Base-by-base conservation (phyloP, 306 rosid species). In the Bauhinia variegata region DNA sequence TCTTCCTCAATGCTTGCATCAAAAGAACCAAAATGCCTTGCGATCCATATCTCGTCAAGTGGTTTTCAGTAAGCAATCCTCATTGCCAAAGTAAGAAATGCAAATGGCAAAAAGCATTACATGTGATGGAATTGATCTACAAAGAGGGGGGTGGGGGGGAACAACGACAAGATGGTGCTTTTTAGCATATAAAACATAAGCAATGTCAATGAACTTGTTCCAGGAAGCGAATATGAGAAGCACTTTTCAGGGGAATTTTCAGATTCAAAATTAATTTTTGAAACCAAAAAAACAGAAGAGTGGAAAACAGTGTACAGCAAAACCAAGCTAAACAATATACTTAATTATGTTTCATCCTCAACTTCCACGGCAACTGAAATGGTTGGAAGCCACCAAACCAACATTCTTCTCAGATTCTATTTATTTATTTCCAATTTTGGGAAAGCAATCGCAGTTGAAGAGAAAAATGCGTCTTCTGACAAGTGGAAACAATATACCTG, bases 381-480 rank as follows among this genome's bases (percentile, higher is more conserved):
- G 4, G 15, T 12, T 56, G 28, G 42, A 51, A 31, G 62, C 60
- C 13, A 67, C 43, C 23, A 17, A 36, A 8, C 18, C 37, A 60
- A 11, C 14, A 55, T 13, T 47, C 50, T 34, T 48, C 44, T 43
- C 37, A n/a, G 11, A 52, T 61, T 43, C 32, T 8, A 8, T 11
- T 23, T 15, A 28, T 2, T 37, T 43, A 11, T 30, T 19, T 8
- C 44, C 39, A 49, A n/a, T 59, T 49, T 52, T 13, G 6, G 51
- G 38, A 74, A 72, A 72, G 42, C 39, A 59, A 65, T 58, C 49
- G 36, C 49, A 72, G 36, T 13, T 3, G 4, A 73, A 69, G 31
- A 14, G 19, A 31, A 54, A 19, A 34, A 32, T 18, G 48, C 16
- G 39, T 17, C 11, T 42, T 15, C 17, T 44, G 33, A 73, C 44